A percentile compares a stretch with the other conserved stretches of the same genome.
Evolutionary conservation across 2,329 filamentous ascomycete species (phyloP).

Genomic region (Parastagonospora avenae): DNA sequence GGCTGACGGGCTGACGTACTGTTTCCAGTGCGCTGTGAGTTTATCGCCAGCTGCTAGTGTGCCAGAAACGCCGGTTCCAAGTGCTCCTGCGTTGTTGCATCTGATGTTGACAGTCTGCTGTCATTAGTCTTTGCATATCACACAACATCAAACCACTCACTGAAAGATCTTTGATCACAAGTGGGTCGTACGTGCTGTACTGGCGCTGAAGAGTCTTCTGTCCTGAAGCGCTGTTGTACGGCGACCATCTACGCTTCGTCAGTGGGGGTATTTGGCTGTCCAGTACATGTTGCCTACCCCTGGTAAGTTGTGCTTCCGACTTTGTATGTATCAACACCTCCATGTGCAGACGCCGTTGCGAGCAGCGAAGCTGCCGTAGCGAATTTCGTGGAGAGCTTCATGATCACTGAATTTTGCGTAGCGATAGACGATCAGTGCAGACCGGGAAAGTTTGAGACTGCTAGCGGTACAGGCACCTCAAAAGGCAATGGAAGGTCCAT

Average conservation of each 20-base stretch:
- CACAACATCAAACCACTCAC: constrained; percentile 9
- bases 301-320: constrained; percentile 27
- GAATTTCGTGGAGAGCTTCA: constrained; percentile 27
- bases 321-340: constrained; percentile 34
- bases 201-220: constrained; percentile 37
- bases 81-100: constrained; percentile 37
- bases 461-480: not conserved
- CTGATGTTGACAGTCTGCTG: constrained; percentile 33
- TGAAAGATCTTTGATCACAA: constrained; percentile 31
- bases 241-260: constrained; percentile 25
- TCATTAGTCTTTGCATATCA: not conserved
- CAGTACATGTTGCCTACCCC: constrained; percentile 19
- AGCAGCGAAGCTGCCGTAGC: constrained; percentile 26
- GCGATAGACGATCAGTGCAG: not conserved
- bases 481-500: not conserved
- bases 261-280: not conserved
- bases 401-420: constrained; percentile 7
- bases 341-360: constrained; percentile 28
- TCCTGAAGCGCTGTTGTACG: constrained; percentile 32
- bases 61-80: constrained; percentile 47
- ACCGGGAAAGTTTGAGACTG: not conserved
- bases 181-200: constrained; percentile 33
- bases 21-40: constrained; percentile 58
- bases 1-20: constrained; percentile 52
- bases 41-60: constrained; percentile 54